Evolutionary conservation across 495 filamentous ascomycete species (phyloP).

Genomic region (Letharia columbiana): DNA sequence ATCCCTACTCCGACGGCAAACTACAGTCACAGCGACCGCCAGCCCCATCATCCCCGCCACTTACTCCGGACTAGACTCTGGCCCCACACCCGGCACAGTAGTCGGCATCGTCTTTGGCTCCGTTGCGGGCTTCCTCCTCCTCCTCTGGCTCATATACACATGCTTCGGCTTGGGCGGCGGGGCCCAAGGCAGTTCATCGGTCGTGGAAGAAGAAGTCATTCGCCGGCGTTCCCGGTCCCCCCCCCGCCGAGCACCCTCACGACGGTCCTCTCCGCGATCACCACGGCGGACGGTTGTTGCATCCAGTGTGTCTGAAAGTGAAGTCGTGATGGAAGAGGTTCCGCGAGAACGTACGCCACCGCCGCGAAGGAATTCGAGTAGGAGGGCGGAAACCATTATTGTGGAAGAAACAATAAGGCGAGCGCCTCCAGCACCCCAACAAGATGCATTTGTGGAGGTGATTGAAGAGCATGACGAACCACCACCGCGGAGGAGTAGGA

Average conservation of each 20-base stretch:
- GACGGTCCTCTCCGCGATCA: slow-evolving; percentile 22
- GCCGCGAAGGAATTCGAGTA: slow-evolving; percentile 18
- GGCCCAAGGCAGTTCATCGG: slow-evolving; percentile 24
- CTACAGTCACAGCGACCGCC: slow-evolving; percentile 10
- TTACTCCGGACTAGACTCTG: slow-evolving; percentile 53
- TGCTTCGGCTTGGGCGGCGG: slow-evolving; percentile 49
- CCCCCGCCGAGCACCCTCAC: slow-evolving; percentile 18
- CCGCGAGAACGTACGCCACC: slow-evolving; percentile 28
- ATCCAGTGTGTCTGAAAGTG: slow-evolving; percentile 25
- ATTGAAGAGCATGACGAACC: slow-evolving; percentile 31
- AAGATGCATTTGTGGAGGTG: slow-evolving; percentile 34
- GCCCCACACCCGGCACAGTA: slow-evolving; percentile 62
- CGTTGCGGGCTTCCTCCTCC: slow-evolving; percentile 71
- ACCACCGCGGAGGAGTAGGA: slow-evolving; percentile 22
- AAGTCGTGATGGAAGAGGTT: slow-evolving; percentile 23
- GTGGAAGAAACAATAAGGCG: slow-evolving; percentile 25
- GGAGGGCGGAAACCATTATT: slow-evolving; percentile 26
- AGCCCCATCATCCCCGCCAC: slow-evolving; percentile 51
- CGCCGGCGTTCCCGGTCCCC: slow-evolving; percentile 25
- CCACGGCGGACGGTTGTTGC: slow-evolving; percentile 18
- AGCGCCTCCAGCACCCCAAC: slow-evolving; percentile 16
- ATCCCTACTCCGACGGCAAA: slow-evolving; percentile 25
- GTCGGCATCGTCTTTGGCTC: slow-evolving; percentile 76
- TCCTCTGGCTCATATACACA: slow-evolving; percentile 67
- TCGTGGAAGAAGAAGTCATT: slow-evolving; percentile 30